Evolutionary conservation across 2,329 filamentous ascomycete genomes (phyloP).

Genomic region (Ramichloridium luteum): DNA sequence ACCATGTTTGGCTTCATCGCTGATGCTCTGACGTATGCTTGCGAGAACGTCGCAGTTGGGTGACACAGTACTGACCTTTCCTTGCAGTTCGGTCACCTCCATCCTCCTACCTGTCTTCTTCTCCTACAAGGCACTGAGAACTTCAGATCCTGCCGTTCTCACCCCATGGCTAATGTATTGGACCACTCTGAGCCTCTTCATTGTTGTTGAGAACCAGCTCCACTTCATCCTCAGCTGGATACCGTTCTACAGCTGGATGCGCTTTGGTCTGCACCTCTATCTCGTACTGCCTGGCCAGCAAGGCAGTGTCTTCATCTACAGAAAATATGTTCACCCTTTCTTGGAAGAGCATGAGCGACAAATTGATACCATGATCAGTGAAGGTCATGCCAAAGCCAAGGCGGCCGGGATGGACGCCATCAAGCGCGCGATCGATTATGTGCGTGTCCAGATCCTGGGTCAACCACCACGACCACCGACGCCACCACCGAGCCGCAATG

Average conservation of each 20-base stretch:
- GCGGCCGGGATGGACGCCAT: slow-evolving; percentile 55
- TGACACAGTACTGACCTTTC: slow-evolving; percentile 11
- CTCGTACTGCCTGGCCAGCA: slow-evolving; percentile 97
- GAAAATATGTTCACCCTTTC: slow-evolving; percentile 75
- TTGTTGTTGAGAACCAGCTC: slow-evolving; percentile 76
- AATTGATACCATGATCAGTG: slow-evolving; percentile 83
- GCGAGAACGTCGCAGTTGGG: slow-evolving; percentile 14
- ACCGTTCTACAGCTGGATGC: slow-evolving; percentile 87
- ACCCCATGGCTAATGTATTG: slow-evolving; percentile 99
- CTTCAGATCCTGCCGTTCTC: slow-evolving; percentile 74
- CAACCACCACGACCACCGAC: slow-evolving; percentile 49
- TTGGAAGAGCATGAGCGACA: slow-evolving; percentile 72
- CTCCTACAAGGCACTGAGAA: slow-evolving; percentile 95
- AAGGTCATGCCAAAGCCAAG: slow-evolving; percentile 65
- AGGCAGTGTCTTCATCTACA: slow-evolving; percentile 76
- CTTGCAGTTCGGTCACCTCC: slow-evolving; percentile 64
- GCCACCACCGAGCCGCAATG: slow-evolving; percentile 33
- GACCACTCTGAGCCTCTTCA: slow-evolving; percentile 74
- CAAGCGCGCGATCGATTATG: slow-evolving; percentile 36
- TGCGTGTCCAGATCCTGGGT: slow-evolving; percentile 69
- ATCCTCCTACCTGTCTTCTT: slow-evolving; percentile 93
- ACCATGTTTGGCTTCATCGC: slow-evolving; percentile 66
- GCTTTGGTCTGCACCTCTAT: slow-evolving; percentile 77
- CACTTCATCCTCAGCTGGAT: slow-evolving; percentile 82
- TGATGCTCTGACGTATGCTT: slow-evolving; percentile 62